Percentiles rank a stretch among this genome's conserved stretches.
Evolutionary conservation across 2,329 filamentous ascomycete genomes (phyloP).

Genomic region (Hymenoscyphus repandus): DNA sequence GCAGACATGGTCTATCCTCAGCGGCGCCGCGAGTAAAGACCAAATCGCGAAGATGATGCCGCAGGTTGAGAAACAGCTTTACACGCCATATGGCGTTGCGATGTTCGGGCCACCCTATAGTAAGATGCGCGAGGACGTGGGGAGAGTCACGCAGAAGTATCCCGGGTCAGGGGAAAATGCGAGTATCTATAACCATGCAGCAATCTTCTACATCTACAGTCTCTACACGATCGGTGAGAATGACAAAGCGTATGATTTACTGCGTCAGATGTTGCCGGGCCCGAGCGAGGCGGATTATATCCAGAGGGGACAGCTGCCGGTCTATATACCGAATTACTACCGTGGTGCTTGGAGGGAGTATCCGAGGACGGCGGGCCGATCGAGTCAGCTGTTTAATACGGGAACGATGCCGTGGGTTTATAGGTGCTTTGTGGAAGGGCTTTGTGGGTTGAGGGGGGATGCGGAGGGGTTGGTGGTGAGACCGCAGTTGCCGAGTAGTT

Average conservation of each 20-base stretch:
- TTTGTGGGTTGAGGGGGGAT: constrained; percentile 49
- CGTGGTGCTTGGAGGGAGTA: constrained; percentile 44
- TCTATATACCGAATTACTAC: constrained; percentile 56
- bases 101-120: constrained; percentile 53
- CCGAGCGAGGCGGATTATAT: constrained; percentile 45
- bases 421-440: constrained; percentile 48
- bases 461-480: constrained; percentile 40
- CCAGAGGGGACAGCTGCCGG: constrained; percentile 49
- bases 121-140: constrained; percentile 52
- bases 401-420: constrained; percentile 54
- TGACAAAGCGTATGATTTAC: constrained; percentile 45
- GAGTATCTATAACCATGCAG: constrained; percentile 53
- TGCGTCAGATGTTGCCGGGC: constrained; percentile 50
- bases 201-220: constrained; percentile 49
- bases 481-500: constrained; percentile 46
- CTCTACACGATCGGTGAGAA: constrained; percentile 45
- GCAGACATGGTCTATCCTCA: constrained; percentile 50
- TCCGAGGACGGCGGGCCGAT: constrained; percentile 48
- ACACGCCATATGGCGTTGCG: constrained; percentile 47
- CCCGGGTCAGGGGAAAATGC: constrained; percentile 54
- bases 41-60: constrained; percentile 42
- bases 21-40: constrained; percentile 42
- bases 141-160: constrained; percentile 54
- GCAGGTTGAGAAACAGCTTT: constrained; percentile 45
- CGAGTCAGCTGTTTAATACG: constrained; percentile 54